Percentiles rank a stretch among this genome's conserved stretches.
Evolutionary conservation across 805 yeast genomes (phyloP).

Genomic region (Candida ovalis): DNA sequence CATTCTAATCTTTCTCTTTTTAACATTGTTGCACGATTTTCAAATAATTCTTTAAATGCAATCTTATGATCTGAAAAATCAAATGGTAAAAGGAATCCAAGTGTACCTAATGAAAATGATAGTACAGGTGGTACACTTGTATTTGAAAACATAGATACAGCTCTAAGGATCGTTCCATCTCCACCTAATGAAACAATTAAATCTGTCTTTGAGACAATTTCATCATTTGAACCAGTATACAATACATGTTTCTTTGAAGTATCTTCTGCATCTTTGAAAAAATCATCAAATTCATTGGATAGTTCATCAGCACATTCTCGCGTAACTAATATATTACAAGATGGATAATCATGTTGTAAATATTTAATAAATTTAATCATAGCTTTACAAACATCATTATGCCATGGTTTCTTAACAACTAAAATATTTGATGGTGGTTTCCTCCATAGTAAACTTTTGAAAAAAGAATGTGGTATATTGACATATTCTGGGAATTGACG

Average conservation of each 20-base stretch:
- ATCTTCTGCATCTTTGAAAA: background rate
- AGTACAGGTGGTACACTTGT: slow-evolving; percentile 81
- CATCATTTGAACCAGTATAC: slow-evolving; percentile 55
- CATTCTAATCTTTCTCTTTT: slow-evolving; percentile 80
- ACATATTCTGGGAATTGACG: slow-evolving; percentile 48
- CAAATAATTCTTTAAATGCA: slow-evolving; percentile 64
- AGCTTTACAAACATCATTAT: slow-evolving; percentile 58
- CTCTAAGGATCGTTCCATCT: slow-evolving; percentile 88
- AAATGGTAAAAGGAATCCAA: slow-evolving; percentile 87
- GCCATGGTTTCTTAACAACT: slow-evolving; percentile 83
- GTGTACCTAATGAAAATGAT: slow-evolving; percentile 84
- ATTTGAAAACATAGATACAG: slow-evolving; percentile 72
- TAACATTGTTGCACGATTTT: slow-evolving; percentile 65
- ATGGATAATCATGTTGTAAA: slow-evolving; percentile 58
- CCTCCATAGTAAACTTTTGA: slow-evolving; percentile 68
- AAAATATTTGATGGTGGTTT: slow-evolving; percentile 68
- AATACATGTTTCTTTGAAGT: slow-evolving; percentile 32
- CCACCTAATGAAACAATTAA: slow-evolving; percentile 89
- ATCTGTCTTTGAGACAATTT: slow-evolving; percentile 67
- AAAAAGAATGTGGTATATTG: slow-evolving; percentile 53
- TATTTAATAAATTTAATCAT: slow-evolving; percentile 62
- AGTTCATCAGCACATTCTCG: slow-evolving; percentile 69
- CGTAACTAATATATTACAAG: slow-evolving; percentile 73
- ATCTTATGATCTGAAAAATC: slow-evolving; percentile 59
- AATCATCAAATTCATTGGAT: slow-evolving; percentile 2